Evolutionary conservation across 441 rosid genomes (phyloP).

Genomic region (Erodium texanum): DNA sequence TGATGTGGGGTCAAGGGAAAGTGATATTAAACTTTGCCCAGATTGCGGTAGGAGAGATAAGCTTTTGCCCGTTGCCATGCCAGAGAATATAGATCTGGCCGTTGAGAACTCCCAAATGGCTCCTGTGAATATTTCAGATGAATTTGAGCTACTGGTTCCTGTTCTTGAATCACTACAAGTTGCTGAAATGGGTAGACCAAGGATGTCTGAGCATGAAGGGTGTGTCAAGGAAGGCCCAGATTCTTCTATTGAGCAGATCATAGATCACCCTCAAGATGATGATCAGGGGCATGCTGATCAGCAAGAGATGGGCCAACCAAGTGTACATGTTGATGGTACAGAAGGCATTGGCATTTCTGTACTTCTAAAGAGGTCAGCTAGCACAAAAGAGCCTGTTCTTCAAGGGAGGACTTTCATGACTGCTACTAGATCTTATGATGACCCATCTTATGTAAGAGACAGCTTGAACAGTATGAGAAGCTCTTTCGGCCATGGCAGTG

Average conservation of each 20-base stretch:
- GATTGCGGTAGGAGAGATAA: slow-evolving; percentile 51
- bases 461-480: slow-evolving; percentile 76
- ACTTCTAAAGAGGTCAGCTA: slow-evolving; percentile 71
- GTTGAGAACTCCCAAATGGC: slow-evolving; percentile 23
- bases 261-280: slow-evolving; percentile 27
- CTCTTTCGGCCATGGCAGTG: slow-evolving; percentile 68
- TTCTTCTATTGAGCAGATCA: slow-evolving; percentile 25
- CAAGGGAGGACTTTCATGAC: slow-evolving; percentile 56
- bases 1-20: slow-evolving; percentile 31
- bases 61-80: slow-evolving; percentile 21
- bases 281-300: slow-evolving; percentile 29
- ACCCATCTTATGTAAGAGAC: slow-evolving; percentile 59
- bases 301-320: slow-evolving; percentile 32
- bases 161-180: slow-evolving; percentile 28
- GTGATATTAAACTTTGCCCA: slow-evolving; percentile 47
- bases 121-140: slow-evolving; percentile 25
- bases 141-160: slow-evolving; percentile 22
- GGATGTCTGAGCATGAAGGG: slow-evolving; percentile 28
- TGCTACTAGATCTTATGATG: slow-evolving; percentile 50
- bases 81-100: slow-evolving; percentile 26
- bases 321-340: slow-evolving; percentile 33
- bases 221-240: slow-evolving; percentile 25
- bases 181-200: slow-evolving; percentile 28
- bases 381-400: slow-evolving; percentile 60
- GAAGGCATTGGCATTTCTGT: slow-evolving; percentile 60